Base-by-base conservation (phyloP, 352 stramenopile species). In the Phytophthora pluvialis region DNA sequence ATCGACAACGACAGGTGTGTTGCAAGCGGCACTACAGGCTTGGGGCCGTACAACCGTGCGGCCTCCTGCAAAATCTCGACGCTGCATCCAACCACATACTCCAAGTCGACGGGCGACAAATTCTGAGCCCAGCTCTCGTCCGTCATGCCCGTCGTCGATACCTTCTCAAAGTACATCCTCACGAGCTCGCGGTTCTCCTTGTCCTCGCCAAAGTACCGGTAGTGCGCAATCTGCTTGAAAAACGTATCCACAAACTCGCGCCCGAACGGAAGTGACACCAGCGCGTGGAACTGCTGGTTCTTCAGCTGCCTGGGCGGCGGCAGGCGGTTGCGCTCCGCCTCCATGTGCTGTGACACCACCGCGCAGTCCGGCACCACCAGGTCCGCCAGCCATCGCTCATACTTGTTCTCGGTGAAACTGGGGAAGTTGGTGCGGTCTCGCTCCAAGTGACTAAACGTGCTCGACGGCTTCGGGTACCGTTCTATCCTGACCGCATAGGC, bases 61-160 rank as follows among this genome's bases (percentile, higher is more conserved):
- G 85, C 81, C 64, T 94, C 86, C 50, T 94, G 83, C 16, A 94
- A 66, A 10, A 94, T 78, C 47, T 93, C 83, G 55, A 93, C 81
- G 12, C 79, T 81, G 39, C 75, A 78, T 7, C 80, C 81, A 5
- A 87, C 82, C 13, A 91, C 80, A 55, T 80, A 79, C 6, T 81
- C 61, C 10, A 81, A 71, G 31, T 93, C 86, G 5, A 56, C 54
- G 2, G 58, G 33, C 0, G 66, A 47, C 39, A 91, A 45, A 28
- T 79, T 71, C 15, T 75, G 63, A 0, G 77, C 70, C 83, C 81
- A 91, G 32, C 81, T 73, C 49, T 91, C 81, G 32, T 90, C 80
- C 0, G 73, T 77, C 53, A 89, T 90, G 5, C 77, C 78, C 1
- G 78, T 85, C 6, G 83, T 93, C 52, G 83, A 88, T 16, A 92